These are phyloP conservation scores for Paramecium primaurelia DNA, from an alignment of 73 alveolate genomes.

Conservation along the genomic window DNA sequence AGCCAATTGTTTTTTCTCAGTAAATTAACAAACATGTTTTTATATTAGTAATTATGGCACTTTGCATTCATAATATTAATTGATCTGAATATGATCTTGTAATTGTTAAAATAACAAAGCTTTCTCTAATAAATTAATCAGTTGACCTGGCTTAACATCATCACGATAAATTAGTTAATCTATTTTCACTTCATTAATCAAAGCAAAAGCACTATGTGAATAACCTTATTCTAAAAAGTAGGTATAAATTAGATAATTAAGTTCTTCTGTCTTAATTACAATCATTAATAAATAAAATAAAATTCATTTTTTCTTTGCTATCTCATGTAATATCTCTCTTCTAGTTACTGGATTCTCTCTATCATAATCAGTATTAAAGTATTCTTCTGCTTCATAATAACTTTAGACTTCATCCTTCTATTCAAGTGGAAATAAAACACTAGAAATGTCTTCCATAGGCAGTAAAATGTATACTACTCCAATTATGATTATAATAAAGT, in stretches of 20 bases:
- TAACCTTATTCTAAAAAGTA: constrained; percentile 37
- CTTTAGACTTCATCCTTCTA: constrained; percentile 38
- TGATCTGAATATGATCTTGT: constrained; percentile 29
- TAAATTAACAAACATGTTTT: constrained; percentile 37
- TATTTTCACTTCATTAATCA: not conserved
- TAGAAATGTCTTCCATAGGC: constrained; percentile 58
- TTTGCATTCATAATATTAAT: constrained; percentile 37
- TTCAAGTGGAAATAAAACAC: constrained; percentile 47
- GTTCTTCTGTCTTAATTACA: constrained; percentile 43
- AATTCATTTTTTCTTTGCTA: not conserved
- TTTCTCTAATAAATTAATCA: not conserved
- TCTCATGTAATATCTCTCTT: constrained; percentile 38
- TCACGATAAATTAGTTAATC: not conserved
- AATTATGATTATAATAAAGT: constrained; percentile 29
- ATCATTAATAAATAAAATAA: not conserved
- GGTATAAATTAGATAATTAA: constrained; percentile 13
- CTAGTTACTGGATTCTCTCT: constrained; percentile 62
- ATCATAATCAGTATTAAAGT: constrained; percentile 56
- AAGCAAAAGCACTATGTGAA: constrained; percentile 16
- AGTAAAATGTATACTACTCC: not conserved
- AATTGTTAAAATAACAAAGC: constrained; percentile 6
- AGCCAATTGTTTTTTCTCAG: not conserved
- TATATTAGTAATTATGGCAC: not conserved
- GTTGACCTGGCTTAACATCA: constrained; percentile 28
- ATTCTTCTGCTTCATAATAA: constrained; percentile 33